phyloP scores from a whole-genome alignment of 371 early-diverging fungal genomes.

The Coemansia sp. region DNA sequence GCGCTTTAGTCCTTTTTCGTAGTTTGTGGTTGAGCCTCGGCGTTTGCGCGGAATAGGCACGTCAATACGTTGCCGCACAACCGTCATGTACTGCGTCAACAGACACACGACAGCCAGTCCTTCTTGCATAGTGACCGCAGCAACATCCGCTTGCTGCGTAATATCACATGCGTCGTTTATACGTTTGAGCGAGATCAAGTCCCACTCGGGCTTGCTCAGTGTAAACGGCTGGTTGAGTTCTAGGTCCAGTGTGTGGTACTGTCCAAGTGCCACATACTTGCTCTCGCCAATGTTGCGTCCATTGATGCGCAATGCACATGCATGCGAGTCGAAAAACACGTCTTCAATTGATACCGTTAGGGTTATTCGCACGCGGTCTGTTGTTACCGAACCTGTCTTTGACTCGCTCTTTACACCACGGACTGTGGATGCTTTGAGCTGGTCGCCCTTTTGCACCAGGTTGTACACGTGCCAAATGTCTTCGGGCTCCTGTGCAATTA shows the following conservation, averaged over 20 bases:
- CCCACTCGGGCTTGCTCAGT: slow-evolving; percentile 89
- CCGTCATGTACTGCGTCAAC: slow-evolving; percentile 91
- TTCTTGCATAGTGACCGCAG: slow-evolving; percentile 93
- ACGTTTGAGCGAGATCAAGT: slow-evolving; percentile 84
- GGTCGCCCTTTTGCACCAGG: slow-evolving; percentile 83
- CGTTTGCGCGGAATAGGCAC: slow-evolving; percentile 88
- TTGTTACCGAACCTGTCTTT: slow-evolving; percentile 86
- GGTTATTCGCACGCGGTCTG: slow-evolving; percentile 75
- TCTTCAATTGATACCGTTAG: slow-evolving; percentile 85
- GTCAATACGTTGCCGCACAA: slow-evolving; percentile 92
- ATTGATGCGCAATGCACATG: slow-evolving; percentile 79
- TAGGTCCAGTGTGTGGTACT: slow-evolving; percentile 93
- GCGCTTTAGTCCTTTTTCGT: slow-evolving; percentile 82
- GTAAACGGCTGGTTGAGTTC: slow-evolving; percentile 88
- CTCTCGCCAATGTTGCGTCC: slow-evolving; percentile 87
- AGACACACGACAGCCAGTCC: slow-evolving; percentile 94
- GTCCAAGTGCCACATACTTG: slow-evolving; percentile 89
- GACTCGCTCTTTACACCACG: slow-evolving; percentile 82
- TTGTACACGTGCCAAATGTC: slow-evolving; percentile 99
- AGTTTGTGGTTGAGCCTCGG: slow-evolving; percentile 81
- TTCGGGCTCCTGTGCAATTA: slow-evolving; percentile 86
- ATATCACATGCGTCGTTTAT: slow-evolving; percentile 89
- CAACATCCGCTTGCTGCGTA: slow-evolving; percentile 89
- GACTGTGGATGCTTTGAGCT: slow-evolving; percentile 81
- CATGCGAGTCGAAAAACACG: slow-evolving; percentile 87